Conservation (phyloP, 2,329 filamentous ascomycete species). For the Fusarium sp. region DNA sequence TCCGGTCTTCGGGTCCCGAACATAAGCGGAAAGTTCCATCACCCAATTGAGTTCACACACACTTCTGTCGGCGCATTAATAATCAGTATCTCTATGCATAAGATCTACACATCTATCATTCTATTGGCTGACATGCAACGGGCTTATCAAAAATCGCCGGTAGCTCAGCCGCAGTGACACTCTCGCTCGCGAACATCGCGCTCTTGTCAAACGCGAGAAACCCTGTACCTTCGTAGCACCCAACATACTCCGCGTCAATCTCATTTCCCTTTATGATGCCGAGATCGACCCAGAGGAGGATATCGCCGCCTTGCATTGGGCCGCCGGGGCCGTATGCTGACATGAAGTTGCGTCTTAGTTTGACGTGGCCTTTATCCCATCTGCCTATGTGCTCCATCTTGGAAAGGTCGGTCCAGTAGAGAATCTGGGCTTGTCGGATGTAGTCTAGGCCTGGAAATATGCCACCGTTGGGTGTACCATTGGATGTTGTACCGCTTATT, state of each 20-base stretch:
- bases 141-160: neutral
- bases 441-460: constrained; percentile 18
- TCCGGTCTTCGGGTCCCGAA: neutral
- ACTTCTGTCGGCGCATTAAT: neutral
- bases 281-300: constrained; percentile 36
- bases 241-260: constrained; percentile 33
- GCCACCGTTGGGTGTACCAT: neutral
- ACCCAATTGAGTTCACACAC: neutral
- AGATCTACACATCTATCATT: neutral
- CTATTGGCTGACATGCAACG: neutral
- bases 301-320: constrained; percentile 6
- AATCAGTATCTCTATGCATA: neutral
- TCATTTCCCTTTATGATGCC: constrained; percentile 27
- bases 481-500: neutral
- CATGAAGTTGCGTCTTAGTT: constrained; percentile 24
- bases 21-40: neutral
- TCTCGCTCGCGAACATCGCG: constrained; percentile 4
- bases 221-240: constrained; percentile 28
- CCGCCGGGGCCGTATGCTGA: constrained; percentile 23
- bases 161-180: neutral
- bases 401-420: constrained; percentile 30
- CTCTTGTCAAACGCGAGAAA: constrained; percentile 37
- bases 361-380: constrained; percentile 34
- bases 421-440: constrained; percentile 19
- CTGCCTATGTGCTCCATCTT: constrained; percentile 33